Evolutionary conservation across 2,329 filamentous ascomycete species (phyloP), one percentile per base, ranked within the genome.

Genomic region (Xylariaceae sp.): DNA sequence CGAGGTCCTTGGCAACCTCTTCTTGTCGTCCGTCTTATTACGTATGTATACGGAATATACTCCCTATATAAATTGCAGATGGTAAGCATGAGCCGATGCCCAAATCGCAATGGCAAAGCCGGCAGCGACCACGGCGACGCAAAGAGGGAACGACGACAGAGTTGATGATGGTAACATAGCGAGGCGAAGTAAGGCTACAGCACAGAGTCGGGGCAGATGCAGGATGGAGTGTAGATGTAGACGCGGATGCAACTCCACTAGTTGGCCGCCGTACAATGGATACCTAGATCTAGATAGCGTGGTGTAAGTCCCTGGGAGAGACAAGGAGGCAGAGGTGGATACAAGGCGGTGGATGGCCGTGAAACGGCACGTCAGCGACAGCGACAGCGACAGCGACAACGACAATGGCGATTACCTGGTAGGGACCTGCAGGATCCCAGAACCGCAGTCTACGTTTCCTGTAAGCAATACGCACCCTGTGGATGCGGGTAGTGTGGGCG

Each of bases 271-370:
- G 56, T 48, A 53, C 46, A 40, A 50, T 51, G 47, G 42, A 51
- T 54, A 32, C 10, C 29, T 54, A 34, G 51, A 53, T 53, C 26
- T 54, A 58, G 56, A 58, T 58, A 54, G 49, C n/a, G 52, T 49
- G 29, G 48, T n/a, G 49, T 42, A 52, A 48, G 48, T 53, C 46
- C 49, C 42, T 42, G 52, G 51, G 32, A 48, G 36, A 51, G 43
- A 37, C 29, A 29, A 19, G 40, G 48, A 43, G 37, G 22, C 22
- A 34, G 48, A 43, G 37, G 22, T n/a, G 41, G 41, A 26, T 30
- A 39, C 46, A 34, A 44, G 40, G 43, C 18, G 39, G 53, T 53
- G 56, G 53, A 43, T 51, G 48, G 37, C 49, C 53, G 56, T 49
- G 56, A 51, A 53, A 56, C 50, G 47, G 47, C 29, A 46, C 19